Evolutionary conservation across 2,329 filamentous ascomycete genomes (phyloP).

Genomic region (Elsinoe batatas): DNA sequence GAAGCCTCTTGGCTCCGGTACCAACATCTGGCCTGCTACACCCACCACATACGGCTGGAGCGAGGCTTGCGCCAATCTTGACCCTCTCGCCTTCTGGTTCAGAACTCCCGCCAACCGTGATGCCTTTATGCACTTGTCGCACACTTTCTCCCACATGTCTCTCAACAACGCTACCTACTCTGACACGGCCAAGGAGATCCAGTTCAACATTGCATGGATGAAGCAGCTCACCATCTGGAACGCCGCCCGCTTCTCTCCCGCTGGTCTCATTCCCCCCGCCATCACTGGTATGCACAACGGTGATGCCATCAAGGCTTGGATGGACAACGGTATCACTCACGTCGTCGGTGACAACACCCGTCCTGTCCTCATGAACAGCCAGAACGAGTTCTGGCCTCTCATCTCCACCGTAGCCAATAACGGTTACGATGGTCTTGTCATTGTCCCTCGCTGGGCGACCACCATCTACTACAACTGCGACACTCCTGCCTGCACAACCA

Average conservation of each 20-base stretch:
- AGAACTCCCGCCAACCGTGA: conserved; percentile 40
- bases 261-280: conserved; percentile 51
- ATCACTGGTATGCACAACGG: conserved; percentile 56
- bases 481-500: conserved; percentile 44
- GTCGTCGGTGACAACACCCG: conserved; percentile 57
- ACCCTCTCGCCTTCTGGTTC: conserved; percentile 47
- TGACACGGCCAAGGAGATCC: conserved; percentile 48
- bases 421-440: conserved; percentile 46
- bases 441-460: conserved; percentile 52
- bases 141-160: conserved; percentile 52
- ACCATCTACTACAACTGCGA: conserved; percentile 58
- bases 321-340: conserved; percentile 48
- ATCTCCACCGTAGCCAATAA: conserved; percentile 43
- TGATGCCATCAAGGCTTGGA: conserved; percentile 51
- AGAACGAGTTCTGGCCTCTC: conserved; percentile 47
- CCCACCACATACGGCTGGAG: conserved; percentile 41
- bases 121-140: conserved; percentile 49
- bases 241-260: conserved; percentile 40
- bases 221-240: conserved; percentile 42
- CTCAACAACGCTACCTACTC: conserved; percentile 51
- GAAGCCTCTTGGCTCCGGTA: conserved; percentile 33
- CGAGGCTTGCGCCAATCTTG: conserved; percentile 40
- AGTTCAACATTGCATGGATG: conserved; percentile 52
- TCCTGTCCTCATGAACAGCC: conserved; percentile 40
- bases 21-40: conserved; percentile 30